Evolutionary conservation across 805 yeast species (phyloP).

Genomic region (Lachancea thermotolerans): DNA sequence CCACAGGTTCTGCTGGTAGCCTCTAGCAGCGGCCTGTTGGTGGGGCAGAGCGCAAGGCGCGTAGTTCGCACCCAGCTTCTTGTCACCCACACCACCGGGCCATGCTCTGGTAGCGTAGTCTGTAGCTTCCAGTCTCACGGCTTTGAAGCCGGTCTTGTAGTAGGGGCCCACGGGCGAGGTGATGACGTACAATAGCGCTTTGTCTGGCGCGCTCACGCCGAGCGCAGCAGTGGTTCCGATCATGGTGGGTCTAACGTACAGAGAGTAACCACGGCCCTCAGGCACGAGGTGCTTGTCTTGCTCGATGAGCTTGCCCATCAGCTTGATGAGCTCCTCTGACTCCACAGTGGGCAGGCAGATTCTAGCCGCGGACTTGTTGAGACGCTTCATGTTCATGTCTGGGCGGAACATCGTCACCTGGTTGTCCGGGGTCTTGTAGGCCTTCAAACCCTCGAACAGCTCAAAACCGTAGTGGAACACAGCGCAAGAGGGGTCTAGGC

Average conservation of each 20-base stretch:
- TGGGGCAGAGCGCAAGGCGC: slow-evolving; percentile 95
- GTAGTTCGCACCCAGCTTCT: slow-evolving; percentile 93
- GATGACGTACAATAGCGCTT: slow-evolving; percentile 77
- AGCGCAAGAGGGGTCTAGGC: slow-evolving; percentile 79
- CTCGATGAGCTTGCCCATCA: slow-evolving; percentile 68
- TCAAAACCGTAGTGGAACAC: slow-evolving; percentile 95
- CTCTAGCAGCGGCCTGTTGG: slow-evolving; percentile 80
- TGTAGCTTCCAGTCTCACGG: slow-evolving; percentile 89
- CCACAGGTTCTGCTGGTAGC: slow-evolving; percentile 96
- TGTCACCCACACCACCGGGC: slow-evolving; percentile 99
- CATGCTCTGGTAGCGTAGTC: slow-evolving; percentile 96
- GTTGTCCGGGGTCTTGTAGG: slow-evolving; percentile 62
- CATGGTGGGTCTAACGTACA: slow-evolving; percentile 90
- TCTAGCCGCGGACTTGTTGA: slow-evolving; percentile 84
- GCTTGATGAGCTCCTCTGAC: slow-evolving; percentile 63
- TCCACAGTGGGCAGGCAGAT: slow-evolving; percentile 87
- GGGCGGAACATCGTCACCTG: slow-evolving; percentile 82
- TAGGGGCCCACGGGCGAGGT: slow-evolving; percentile 97
- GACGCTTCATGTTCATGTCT: slow-evolving; percentile 83
- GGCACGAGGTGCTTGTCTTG: slow-evolving; percentile 79
- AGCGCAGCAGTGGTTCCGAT: slow-evolving; percentile 87
- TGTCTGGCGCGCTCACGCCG: slow-evolving; percentile 80
- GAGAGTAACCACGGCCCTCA: slow-evolving; percentile 76
- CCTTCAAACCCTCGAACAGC: slow-evolving; percentile 93
- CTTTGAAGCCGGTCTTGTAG: slow-evolving; percentile 91